These are phyloP conservation scores for Favolaschia claudopus DNA, from an alignment of 768 basidiomycete genomes.

Conservation along the genomic window DNA sequence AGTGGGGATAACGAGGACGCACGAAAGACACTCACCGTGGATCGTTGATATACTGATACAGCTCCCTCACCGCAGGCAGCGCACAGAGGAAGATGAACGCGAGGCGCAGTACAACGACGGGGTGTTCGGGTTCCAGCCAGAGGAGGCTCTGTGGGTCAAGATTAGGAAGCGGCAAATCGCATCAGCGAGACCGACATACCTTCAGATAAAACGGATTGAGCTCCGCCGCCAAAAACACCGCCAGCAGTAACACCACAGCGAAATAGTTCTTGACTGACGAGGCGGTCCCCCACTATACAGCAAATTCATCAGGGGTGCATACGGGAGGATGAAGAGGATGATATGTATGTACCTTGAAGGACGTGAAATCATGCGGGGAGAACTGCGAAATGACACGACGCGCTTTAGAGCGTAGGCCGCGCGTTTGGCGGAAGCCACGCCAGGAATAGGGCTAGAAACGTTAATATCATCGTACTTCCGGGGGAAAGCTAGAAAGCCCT, in stretches of 20 bases:
- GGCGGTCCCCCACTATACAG: conserved; percentile 87
- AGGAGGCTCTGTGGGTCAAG: conserved; percentile 54
- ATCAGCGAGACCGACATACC: conserved; percentile 44
- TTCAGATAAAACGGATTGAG: conserved; percentile 91
- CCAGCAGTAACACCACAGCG: conserved; percentile 76
- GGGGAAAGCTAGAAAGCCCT: conserved; percentile 26
- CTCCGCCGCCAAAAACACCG: conserved; percentile 84
- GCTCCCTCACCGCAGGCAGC: conserved; percentile 84
- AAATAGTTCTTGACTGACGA: conserved; percentile 76
- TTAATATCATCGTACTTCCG: conserved; percentile 17
- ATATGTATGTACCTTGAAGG: too few relatives aligned
- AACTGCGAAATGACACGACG: conserved; percentile 83
- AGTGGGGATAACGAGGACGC: not conserved
- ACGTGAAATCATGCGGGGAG: conserved; percentile 87
- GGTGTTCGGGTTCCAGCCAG: conserved; percentile 93
- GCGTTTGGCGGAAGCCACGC: conserved; percentile 83
- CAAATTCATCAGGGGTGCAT: too few relatives aligned
- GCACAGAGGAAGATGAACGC: conserved; percentile 85
- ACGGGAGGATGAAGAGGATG: too few relatives aligned
- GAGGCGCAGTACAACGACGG: conserved; percentile 77
- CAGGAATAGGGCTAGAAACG: conserved; percentile 77
- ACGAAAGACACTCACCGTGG: conserved; percentile 62
- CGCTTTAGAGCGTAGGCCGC: conserved; percentile 80
- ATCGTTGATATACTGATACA: conserved; percentile 84
- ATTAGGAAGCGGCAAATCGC: not conserved